Evolutionary conservation across 495 filamentous ascomycete species (phyloP).

Genomic region (Cercophora scortea): DNA sequence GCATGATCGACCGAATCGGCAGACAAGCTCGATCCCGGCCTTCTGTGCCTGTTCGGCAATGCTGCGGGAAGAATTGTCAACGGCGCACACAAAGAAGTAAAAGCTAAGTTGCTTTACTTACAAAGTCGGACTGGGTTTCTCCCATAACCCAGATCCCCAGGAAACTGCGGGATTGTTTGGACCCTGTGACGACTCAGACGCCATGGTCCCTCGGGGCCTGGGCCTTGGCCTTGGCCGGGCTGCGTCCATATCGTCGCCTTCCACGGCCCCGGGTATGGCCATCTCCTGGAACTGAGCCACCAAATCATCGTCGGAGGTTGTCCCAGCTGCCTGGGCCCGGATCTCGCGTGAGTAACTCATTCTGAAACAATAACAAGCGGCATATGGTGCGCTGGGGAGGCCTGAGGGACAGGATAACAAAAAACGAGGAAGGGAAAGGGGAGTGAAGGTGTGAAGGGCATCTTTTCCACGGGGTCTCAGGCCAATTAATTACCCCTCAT

Average conservation of each 20-base stretch:
- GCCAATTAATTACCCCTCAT: no score
- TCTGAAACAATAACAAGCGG: background rate
- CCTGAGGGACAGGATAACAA: no score
- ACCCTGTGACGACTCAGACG: background rate
- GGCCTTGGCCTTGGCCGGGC: background rate
- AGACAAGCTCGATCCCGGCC: background rate
- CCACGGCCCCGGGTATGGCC: background rate
- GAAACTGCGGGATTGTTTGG: no score
- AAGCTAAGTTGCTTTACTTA: background rate
- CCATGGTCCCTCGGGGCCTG: no score
- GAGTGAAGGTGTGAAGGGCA: background rate
- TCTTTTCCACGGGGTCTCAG: no score
- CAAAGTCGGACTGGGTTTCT: background rate
- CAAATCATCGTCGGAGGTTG: constrained; percentile 1
- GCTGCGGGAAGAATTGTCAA: background rate
- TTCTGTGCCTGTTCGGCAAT: constrained; percentile 1
- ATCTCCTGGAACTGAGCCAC: background rate
- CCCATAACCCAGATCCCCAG: background rate
- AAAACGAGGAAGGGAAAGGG: background rate
- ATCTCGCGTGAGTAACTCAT: background rate
- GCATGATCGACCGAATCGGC: no score
- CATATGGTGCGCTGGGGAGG: background rate
- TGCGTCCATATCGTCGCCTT: background rate
- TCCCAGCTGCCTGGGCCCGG: background rate
- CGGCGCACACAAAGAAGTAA: background rate